Percentiles rank a stretch among this genome's conserved stretches.
phyloP scores from a whole-genome alignment of 495 filamentous ascomycete species.

The Talaromyces liani region DNA sequence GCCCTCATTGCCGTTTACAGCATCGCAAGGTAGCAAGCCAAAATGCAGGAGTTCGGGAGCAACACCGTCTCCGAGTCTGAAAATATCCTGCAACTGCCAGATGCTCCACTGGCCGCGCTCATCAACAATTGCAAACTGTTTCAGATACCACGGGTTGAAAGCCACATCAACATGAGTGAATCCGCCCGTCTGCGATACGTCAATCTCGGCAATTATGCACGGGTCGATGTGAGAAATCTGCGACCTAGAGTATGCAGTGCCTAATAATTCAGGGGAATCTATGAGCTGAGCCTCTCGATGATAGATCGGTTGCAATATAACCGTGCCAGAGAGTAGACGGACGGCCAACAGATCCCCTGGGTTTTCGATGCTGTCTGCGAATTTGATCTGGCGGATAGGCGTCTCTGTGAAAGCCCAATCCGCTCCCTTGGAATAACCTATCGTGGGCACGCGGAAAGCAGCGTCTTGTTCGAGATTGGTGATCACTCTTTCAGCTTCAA shows the following conservation, averaged over 20 bases:
- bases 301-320: constrained; percentile 52
- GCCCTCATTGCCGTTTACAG: constrained; percentile 11
- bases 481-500: constrained; percentile 28
- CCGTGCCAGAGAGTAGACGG: constrained; percentile 48
- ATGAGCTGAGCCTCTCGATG: constrained; percentile 23
- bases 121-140: constrained; percentile 68
- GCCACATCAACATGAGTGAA: constrained; percentile 60
- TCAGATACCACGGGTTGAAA: constrained; percentile 68
- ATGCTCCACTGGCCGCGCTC: constrained; percentile 65
- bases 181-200: constrained; percentile 45
- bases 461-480: constrained; percentile 15
- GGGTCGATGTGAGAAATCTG: constrained; percentile 48
- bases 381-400: constrained; percentile 61
- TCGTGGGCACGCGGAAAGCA: constrained; percentile 23
- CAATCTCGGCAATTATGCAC: constrained; percentile 53
- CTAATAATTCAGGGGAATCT: constrained; percentile 16
- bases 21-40: constrained; percentile 23
- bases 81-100: constrained; percentile 55
- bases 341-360: constrained; percentile 54
- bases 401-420: constrained; percentile 50
- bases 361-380: constrained; percentile 42
- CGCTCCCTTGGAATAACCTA: constrained; percentile 32
- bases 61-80: constrained; percentile 21
- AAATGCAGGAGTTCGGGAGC: constrained; percentile 17
- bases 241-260: constrained; percentile 4